Percentiles rank a stretch among this genome's conserved stretches.
Evolutionary conservation across 257 asterid species (phyloP).

Genomic region (Solanum chiquidenum): DNA sequence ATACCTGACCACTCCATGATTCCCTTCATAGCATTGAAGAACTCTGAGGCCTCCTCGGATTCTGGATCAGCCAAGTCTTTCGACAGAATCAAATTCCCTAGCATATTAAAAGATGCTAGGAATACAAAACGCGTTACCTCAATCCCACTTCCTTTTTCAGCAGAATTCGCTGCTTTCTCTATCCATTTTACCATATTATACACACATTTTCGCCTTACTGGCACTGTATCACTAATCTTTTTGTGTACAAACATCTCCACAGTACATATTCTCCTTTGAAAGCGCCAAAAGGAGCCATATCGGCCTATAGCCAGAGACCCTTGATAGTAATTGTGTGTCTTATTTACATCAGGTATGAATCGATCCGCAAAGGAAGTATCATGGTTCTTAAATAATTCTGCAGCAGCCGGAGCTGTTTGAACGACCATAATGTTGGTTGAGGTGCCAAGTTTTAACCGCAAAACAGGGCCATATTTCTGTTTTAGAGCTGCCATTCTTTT

Average conservation of each 20-base stretch:
- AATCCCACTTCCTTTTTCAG: not conserved
- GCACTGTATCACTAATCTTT: constrained; percentile 28
- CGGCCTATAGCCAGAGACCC: constrained; percentile 42
- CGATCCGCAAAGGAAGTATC: constrained; percentile 36
- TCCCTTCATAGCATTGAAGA: constrained; percentile 38
- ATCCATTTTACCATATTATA: constrained; percentile 42
- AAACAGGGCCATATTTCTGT: constrained; percentile 27
- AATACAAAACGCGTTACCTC: constrained; percentile 16
- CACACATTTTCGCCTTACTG: constrained; percentile 26
- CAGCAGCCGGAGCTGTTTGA: not conserved
- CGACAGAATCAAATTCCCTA: constrained; percentile 51
- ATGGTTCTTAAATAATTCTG: constrained; percentile 36
- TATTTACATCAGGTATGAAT: constrained; percentile 28
- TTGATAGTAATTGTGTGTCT: constrained; percentile 19
- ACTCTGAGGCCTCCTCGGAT: constrained; percentile 32
- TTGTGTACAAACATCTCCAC: constrained; percentile 34
- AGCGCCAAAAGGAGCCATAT: constrained; percentile 49
- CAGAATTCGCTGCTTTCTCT: constrained; percentile 7
- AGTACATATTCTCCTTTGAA: constrained; percentile 42
- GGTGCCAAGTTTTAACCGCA: constrained; percentile 38
- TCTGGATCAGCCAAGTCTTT: constrained; percentile 38
- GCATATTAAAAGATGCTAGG: constrained; percentile 36
- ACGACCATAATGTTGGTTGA: constrained; percentile 30
- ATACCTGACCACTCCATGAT: constrained; percentile 43
- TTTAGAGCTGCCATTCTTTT: constrained; percentile 14